Evolutionary conservation across 2,329 filamentous ascomycete species (phyloP).

Genomic region (Cytospora piceae): DNA sequence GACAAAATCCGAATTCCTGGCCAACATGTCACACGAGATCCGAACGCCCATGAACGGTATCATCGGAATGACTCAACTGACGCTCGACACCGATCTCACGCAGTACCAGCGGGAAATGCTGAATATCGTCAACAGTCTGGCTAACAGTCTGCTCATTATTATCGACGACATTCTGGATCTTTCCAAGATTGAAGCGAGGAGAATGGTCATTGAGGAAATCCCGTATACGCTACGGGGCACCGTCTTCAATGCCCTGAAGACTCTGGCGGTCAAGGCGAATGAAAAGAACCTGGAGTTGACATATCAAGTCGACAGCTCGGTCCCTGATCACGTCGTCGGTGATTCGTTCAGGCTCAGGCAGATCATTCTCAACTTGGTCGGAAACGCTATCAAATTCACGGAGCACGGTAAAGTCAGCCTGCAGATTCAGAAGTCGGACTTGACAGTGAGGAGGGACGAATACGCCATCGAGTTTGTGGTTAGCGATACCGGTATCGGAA

Average conservation of each 20-base stretch:
- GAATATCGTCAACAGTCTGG: conserved; percentile 95
- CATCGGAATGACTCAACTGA: conserved; percentile 97
- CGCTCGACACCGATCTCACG: conserved; percentile 90
- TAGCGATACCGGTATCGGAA: conserved; percentile 94
- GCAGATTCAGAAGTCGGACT: conserved; percentile 72
- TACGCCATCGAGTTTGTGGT: conserved; percentile 97
- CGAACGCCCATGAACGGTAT: conserved; percentile 97
- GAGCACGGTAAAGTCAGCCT: conserved; percentile 95
- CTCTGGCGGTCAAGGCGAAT: conserved; percentile 94
- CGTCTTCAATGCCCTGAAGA: conserved; percentile 97
- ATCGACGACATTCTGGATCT: conserved; percentile 83
- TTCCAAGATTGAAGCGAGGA: conserved; percentile 87
- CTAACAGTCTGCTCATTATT: conserved; percentile 94
- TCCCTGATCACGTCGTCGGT: conserved; percentile 93
- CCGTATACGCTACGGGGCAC: conserved; percentile 92
- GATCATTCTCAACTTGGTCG: conserved; percentile 95
- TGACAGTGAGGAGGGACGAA: conserved; percentile 72
- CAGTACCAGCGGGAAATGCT: conserved; percentile 97
- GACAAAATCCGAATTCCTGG: conserved; percentile 97
- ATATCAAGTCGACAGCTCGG: conserved; percentile 89
- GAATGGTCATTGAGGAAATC: conserved; percentile 98
- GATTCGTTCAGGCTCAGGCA: conserved; percentile 96
- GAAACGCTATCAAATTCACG: conserved; percentile 99
- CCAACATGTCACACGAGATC: conserved; percentile 99
- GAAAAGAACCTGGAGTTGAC: conserved; percentile 92